These are phyloP conservation scores for Pythium volutum DNA, from an alignment of 352 stramenopile genomes.

Conservation along the genomic window DNA sequence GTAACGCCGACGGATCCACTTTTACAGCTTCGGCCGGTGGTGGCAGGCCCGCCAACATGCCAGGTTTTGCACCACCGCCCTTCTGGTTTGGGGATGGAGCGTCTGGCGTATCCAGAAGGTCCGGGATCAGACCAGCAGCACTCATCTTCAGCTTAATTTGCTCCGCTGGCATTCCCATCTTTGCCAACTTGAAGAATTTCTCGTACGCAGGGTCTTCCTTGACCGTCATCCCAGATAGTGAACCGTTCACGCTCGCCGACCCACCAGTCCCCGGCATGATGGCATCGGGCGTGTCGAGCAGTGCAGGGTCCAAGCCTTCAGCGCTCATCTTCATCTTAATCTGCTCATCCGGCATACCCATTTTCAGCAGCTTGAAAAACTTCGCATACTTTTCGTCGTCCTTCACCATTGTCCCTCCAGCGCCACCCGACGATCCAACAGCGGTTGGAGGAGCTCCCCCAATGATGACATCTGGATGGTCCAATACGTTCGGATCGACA, in stretches of 20 bases:
- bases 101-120: constrained; percentile 66
- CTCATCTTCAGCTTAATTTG: constrained; percentile 94
- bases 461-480: constrained; percentile 66
- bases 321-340: constrained; percentile 95
- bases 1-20: constrained; percentile 56
- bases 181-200: constrained; percentile 96
- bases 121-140: constrained; percentile 63
- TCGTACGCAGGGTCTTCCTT: constrained; percentile 91
- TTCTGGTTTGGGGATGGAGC: constrained; percentile 72
- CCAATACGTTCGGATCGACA: constrained; percentile 60
- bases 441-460: too few relatives aligned
- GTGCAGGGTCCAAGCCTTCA: constrained; percentile 86
- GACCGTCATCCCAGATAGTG: constrained; percentile 53
- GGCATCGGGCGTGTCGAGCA: constrained; percentile 90
- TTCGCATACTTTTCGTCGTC: constrained; percentile 87
- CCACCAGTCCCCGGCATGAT: constrained; percentile 58
- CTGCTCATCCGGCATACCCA: constrained; percentile 92
- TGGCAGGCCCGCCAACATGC: constrained; percentile 52
- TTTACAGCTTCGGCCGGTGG: constrained; percentile 65
- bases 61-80: constrained; percentile 11
- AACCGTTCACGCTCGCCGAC: constrained; percentile 1
- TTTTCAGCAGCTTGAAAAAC: constrained; percentile 96
- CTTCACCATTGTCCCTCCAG: constrained; percentile 45
- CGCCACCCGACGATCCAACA: constrained; percentile 19
- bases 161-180: constrained; percentile 86